Conservation (phyloP, 495 filamentous ascomycete genomes). For the Hypoxylon trugodes region DNA sequence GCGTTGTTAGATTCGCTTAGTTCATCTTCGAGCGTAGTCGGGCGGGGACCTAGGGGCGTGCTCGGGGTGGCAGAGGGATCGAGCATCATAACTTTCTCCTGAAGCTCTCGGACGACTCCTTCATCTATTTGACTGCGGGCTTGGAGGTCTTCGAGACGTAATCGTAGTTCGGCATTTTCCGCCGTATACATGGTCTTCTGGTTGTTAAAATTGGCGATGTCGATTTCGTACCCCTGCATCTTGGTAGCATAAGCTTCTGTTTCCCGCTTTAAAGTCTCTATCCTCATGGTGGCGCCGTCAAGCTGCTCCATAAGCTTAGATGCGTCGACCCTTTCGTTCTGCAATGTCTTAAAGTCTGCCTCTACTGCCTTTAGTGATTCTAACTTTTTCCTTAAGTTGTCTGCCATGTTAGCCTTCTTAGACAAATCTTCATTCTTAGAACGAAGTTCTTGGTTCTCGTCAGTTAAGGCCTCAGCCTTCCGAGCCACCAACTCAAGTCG, state of each 20-base stretch:
- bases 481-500: slow-evolving; percentile 54
- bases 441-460: slow-evolving; percentile 71
- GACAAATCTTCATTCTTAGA: slow-evolving; percentile 75
- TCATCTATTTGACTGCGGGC: slow-evolving; percentile 42
- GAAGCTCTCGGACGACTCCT: slow-evolving; percentile 40
- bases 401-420: slow-evolving; percentile 80
- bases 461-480: slow-evolving; percentile 55
- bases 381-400: slow-evolving; percentile 78
- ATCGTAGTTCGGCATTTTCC: slow-evolving; percentile 39
- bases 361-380: slow-evolving; percentile 61
- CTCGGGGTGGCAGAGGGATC: slow-evolving; percentile 39
- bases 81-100: slow-evolving; percentile 46
- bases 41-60: slow-evolving; percentile 31
- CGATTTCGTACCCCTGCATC: slow-evolving; percentile 45
- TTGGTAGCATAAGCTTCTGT: slow-evolving; percentile 43
- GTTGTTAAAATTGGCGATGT: slow-evolving; percentile 41
- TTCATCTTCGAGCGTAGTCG: slow-evolving; percentile 41
- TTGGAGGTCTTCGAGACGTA: slow-evolving; percentile 38
- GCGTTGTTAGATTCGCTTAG: slow-evolving; percentile 45
- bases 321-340: slow-evolving; percentile 56
- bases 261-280: slow-evolving; percentile 40
- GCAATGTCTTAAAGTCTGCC: slow-evolving; percentile 50
- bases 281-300: slow-evolving; percentile 43
- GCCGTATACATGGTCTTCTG: slow-evolving; percentile 39
- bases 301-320: slow-evolving; percentile 57